Conservation (phyloP, 2,329 filamentous ascomycete genomes). For the Colletotrichum camelliae region DNA sequence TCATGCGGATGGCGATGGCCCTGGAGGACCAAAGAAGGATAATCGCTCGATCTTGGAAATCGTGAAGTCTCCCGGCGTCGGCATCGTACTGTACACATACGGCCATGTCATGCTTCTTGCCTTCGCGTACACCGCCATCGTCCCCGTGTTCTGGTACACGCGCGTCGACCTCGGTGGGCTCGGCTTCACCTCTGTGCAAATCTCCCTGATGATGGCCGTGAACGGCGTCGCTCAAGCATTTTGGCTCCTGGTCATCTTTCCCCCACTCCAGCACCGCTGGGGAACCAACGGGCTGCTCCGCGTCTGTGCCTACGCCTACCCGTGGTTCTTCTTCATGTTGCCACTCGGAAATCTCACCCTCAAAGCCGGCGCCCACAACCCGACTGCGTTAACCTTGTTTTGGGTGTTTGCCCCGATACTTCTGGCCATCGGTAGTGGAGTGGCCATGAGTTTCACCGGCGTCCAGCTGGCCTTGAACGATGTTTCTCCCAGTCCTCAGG, state of each 20-base stretch:
- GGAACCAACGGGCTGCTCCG: constrained; percentile 72
- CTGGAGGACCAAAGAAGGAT: background rate
- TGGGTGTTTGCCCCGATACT: constrained; percentile 50
- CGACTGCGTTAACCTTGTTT: constrained; percentile 48
- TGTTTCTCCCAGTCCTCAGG: constrained; percentile 66
- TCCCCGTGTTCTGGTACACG: constrained; percentile 74
- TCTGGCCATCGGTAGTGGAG: constrained; percentile 63
- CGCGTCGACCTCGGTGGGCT: constrained; percentile 67
- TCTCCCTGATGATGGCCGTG: constrained; percentile 69
- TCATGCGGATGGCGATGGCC: background rate
- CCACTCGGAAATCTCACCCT: constrained; percentile 62
- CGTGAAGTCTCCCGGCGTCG: constrained; percentile 67
- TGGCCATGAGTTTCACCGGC: constrained; percentile 73
- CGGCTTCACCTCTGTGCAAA: constrained; percentile 65
- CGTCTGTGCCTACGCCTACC: constrained; percentile 59
- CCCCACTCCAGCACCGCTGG: constrained; percentile 66
- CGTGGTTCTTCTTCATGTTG: constrained; percentile 65
- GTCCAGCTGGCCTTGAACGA: constrained; percentile 79
- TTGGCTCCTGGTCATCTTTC: constrained; percentile 76
- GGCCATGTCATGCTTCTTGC: constrained; percentile 71
- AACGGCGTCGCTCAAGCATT: constrained; percentile 70
- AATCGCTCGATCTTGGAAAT: constrained; percentile 39
- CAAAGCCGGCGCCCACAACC: constrained; percentile 47
- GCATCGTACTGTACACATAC: constrained; percentile 69
- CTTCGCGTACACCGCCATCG: constrained; percentile 73